These are phyloP conservation scores for Saccharomycopsis fibuligera DNA, from an alignment of 805 yeast genomes.

Conservation along the genomic window DNA sequence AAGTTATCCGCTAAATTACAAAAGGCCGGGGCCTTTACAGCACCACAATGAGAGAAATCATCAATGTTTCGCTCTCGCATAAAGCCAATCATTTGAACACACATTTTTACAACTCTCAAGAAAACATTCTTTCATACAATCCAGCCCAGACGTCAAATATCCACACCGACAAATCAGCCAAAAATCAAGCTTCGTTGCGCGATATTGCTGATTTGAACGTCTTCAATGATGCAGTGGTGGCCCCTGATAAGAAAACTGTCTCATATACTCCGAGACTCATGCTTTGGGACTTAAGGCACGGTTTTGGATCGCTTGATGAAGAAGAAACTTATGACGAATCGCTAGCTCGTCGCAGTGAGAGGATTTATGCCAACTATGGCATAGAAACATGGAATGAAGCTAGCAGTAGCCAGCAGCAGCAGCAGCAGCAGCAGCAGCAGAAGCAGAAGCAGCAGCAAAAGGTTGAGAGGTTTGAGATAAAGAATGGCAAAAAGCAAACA, in stretches of 20 bases:
- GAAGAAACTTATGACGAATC: constrained; percentile 39
- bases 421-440: constrained; percentile 31
- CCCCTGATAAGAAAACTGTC: constrained; percentile 36
- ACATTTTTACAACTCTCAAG: constrained; percentile 79
- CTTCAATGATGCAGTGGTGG: constrained; percentile 38
- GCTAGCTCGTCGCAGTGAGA: constrained; percentile 37
- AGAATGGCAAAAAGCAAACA: no score
- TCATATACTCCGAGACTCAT: constrained; percentile 78
- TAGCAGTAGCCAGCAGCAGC: constrained; percentile 14
- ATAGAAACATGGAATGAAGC: constrained; percentile 21
- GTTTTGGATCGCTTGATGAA: constrained; percentile 62
- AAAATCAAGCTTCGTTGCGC: constrained; percentile 29
- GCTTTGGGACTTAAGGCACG: constrained; percentile 75
- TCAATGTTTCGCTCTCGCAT: constrained; percentile 71
- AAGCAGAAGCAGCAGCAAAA: no score
- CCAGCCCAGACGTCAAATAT: constrained; percentile 22
- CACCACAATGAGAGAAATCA: constrained; percentile 60
- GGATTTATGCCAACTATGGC: constrained; percentile 24
- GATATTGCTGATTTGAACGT: constrained; percentile 41
- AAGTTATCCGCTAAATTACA: no score
- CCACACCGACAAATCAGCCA: no score
- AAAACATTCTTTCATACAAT: constrained; percentile 51
- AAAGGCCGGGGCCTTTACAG: no score
- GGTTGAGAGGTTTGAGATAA: no score
- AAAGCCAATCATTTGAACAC: constrained; percentile 68